Evolutionary conservation across 2,329 filamentous ascomycete species (phyloP).

Genomic region (Phoma sp.): DNA sequence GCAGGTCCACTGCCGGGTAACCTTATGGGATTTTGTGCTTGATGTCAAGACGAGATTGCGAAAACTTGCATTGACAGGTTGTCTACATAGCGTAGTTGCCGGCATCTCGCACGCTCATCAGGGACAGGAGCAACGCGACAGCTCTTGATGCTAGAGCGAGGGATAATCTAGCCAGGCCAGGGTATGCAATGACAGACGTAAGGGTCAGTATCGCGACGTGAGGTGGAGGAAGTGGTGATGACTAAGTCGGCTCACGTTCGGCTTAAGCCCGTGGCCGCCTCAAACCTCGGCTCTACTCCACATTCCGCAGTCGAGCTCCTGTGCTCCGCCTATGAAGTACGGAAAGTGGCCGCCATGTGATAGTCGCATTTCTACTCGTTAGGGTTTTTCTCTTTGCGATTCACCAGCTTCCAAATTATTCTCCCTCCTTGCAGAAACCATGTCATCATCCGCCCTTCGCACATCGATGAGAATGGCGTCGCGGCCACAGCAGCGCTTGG

Average conservation of each 20-base stretch:
- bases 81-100: constrained; percentile 8
- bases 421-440: constrained; percentile 18
- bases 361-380: constrained; percentile 28
- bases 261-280: not conserved
- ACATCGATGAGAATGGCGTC: constrained; percentile 45
- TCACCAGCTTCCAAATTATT: not conserved
- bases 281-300: constrained; percentile 42
- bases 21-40: not conserved
- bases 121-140: constrained; percentile 8
- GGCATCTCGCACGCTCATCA: constrained; percentile 4
- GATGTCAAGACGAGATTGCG: not conserved
- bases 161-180: constrained; percentile 2
- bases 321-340: constrained; percentile 24
- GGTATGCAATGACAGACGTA: constrained; percentile 2
- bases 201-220: not conserved
- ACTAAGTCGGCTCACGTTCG: constrained; percentile 6
- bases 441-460: constrained; percentile 43
- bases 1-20: constrained; percentile 4
- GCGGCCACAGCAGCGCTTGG: constrained; percentile 45
- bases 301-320: constrained; percentile 30
- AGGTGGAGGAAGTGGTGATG: constrained; percentile 3
- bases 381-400: constrained; percentile 26
- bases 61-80: constrained; percentile 1
- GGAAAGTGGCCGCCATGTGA: constrained; percentile 42
- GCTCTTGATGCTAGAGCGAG: constrained; percentile 11